These are phyloP conservation scores for Malus sylvestris DNA, from an alignment of 306 rosid species.

Conservation along the genomic window DNA sequence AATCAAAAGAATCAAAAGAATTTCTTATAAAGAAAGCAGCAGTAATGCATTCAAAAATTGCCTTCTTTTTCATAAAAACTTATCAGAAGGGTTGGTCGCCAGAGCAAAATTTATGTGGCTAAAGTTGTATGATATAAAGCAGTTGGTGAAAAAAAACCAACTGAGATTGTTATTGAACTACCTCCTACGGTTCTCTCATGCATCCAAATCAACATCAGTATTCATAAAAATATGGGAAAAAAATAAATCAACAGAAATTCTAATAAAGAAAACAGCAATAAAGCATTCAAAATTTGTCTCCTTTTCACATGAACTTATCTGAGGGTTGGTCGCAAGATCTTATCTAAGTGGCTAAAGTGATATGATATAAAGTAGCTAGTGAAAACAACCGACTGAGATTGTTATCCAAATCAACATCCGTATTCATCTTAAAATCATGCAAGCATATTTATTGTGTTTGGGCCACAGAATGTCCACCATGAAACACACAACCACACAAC, in stretches of 20 bases:
- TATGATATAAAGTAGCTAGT: not conserved
- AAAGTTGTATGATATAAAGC: not conserved
- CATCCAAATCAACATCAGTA: not conserved
- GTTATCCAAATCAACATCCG: not conserved
- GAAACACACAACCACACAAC: not conserved
- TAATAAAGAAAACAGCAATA: not conserved
- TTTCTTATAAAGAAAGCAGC: not conserved
- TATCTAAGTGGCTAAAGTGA: not conserved
- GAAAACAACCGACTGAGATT: not conserved
- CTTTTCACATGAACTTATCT: too few species aligned
- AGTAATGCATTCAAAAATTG: not conserved
- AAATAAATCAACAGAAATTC: not conserved
- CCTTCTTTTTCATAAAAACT: not conserved
- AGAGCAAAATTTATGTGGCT: not conserved
- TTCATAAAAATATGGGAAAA: not conserved
- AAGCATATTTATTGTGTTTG: not conserved
- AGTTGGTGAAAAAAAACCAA: not conserved
- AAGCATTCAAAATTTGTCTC: not conserved
- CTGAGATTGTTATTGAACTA: not conserved
- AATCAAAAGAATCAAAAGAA: not conserved
- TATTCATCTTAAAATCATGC: not conserved
- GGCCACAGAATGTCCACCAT: not conserved
- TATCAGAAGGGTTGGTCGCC: not conserved
- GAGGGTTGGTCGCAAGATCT: not conserved
- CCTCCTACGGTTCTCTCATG: not conserved